Evolutionary conservation across 2,329 filamentous ascomycete genomes (phyloP).

Genomic region (Claviceps arundinis): DNA sequence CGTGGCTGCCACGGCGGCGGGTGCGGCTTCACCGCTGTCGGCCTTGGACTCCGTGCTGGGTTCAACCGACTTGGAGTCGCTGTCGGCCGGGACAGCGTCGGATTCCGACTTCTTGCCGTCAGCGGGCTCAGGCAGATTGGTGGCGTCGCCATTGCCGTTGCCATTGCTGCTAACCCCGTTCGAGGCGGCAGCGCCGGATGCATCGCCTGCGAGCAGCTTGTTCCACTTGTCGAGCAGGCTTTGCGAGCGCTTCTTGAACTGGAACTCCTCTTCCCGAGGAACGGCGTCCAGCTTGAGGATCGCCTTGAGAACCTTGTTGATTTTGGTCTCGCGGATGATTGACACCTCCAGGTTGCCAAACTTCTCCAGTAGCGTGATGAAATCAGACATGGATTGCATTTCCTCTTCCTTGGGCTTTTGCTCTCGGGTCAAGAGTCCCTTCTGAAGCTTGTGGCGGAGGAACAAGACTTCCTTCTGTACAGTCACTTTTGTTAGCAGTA

Average conservation of each 20-base stretch:
- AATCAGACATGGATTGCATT: conserved; percentile 66
- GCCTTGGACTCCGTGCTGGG: conserved; percentile 6
- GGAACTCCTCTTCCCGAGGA: conserved; percentile 75
- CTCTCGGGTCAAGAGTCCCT: conserved; percentile 78
- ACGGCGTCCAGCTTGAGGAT: conserved; percentile 81
- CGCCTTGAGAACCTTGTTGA: conserved; percentile 95
- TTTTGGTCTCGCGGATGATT: conserved; percentile 86
- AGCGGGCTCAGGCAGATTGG: not conserved
- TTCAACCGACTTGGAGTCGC: conserved; percentile 7
- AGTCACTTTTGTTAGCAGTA: not conserved
- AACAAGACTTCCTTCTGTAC: conserved; percentile 69
- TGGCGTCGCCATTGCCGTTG: not conserved
- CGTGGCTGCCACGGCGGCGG: conserved; percentile 5
- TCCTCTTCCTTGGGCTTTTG: conserved; percentile 76
- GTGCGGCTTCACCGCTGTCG: conserved; percentile 8
- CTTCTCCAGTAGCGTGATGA: conserved; percentile 67
- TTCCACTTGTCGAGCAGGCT: conserved; percentile 81
- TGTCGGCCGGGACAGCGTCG: conserved; percentile 26
- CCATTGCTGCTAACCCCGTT: conserved; percentile 38
- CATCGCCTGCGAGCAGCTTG: conserved; percentile 56
- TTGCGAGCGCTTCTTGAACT: conserved; percentile 76
- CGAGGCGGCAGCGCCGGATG: conserved; percentile 17
- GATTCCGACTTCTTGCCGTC: conserved; percentile 15
- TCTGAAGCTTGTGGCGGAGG: conserved; percentile 86
- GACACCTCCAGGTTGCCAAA: conserved; percentile 70